phyloP scores from a whole-genome alignment of 2,329 filamentous ascomycete species.

The Basipetospora sp. region DNA sequence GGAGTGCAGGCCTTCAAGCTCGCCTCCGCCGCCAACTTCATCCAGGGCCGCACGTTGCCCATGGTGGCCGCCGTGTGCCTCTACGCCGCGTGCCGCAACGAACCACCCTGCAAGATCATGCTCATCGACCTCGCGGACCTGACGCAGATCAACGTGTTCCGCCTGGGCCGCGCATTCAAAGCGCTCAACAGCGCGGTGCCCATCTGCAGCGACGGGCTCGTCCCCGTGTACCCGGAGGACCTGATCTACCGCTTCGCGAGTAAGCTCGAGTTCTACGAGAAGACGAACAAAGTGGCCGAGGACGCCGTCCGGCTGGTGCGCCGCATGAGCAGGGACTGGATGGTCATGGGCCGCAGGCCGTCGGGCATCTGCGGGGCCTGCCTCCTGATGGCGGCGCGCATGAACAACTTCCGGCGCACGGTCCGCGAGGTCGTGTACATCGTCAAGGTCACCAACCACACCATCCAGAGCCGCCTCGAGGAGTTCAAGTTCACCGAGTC shows the following conservation, averaged over 20 bases:
- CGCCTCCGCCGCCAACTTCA: slow-evolving; percentile 59
- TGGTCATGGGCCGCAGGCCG: slow-evolving; percentile 82
- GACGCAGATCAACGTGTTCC: slow-evolving; percentile 73
- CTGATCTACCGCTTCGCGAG: slow-evolving; percentile 82
- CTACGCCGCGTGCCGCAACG: slow-evolving; percentile 73
- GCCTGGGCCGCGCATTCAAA: slow-evolving; percentile 80
- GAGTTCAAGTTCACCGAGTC: slow-evolving; percentile 84
- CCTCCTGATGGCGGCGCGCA: slow-evolving; percentile 83
- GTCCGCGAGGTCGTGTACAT: slow-evolving; percentile 94
- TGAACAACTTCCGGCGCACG: slow-evolving; percentile 94
- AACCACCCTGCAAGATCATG: slow-evolving; percentile 71
- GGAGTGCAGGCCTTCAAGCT: slow-evolving; percentile 64
- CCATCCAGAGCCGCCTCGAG: slow-evolving; percentile 76
- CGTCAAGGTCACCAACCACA: slow-evolving; percentile 88
- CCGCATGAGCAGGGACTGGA: slow-evolving; percentile 95
- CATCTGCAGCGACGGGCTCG: slow-evolving; percentile 48
- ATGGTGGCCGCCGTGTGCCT: slow-evolving; percentile 83
- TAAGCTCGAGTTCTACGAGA: slow-evolving; percentile 76
- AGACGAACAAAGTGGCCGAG: slow-evolving; percentile 69
- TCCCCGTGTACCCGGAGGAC: slow-evolving; percentile 70
- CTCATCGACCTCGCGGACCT: slow-evolving; percentile 90
- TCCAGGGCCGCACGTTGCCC: slow-evolving; percentile 70
- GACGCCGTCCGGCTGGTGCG: slow-evolving; percentile 78
- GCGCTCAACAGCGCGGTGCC: slow-evolving; percentile 58
- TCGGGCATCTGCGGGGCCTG: slow-evolving; percentile 90